phyloP scores from a whole-genome alignment of 1,139 yeast species.

The Candida sojae region DNA sequence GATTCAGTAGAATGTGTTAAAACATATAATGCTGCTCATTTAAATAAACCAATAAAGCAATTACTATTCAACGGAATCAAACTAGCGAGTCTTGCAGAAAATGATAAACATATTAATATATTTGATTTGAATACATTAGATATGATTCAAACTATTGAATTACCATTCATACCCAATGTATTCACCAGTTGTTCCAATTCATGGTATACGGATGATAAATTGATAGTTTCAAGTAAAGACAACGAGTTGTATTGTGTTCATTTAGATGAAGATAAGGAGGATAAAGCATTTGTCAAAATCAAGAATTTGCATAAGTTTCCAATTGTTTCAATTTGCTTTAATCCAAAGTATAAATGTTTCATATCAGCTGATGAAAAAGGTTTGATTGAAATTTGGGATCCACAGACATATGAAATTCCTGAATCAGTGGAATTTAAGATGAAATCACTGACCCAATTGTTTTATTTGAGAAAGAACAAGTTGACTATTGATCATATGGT shows the following conservation, averaged over 20 bases:
- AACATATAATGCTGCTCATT: slow-evolving; percentile 1
- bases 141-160: slow-evolving; percentile 36
- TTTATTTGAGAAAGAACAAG: slow-evolving; percentile 29
- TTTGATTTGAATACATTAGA: slow-evolving; percentile 43
- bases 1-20: slow-evolving; percentile 1
- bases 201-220: slow-evolving; percentile 22
- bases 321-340: slow-evolving; percentile 28
- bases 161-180: slow-evolving; percentile 23
- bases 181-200: slow-evolving; percentile 13
- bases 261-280: slow-evolving; percentile 15
- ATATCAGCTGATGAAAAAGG: slow-evolving; percentile 42
- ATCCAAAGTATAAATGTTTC: slow-evolving; percentile 28
- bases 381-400: slow-evolving; percentile 47
- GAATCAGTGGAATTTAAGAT: slow-evolving; percentile 29
- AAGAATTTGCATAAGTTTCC: slow-evolving; percentile 27
- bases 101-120: slow-evolving; percentile 28
- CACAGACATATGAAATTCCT: slow-evolving; percentile 13
- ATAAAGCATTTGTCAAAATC: slow-evolving; percentile 11
- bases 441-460: slow-evolving; percentile 46
- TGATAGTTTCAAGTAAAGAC: slow-evolving; percentile 23
- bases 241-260: slow-evolving; percentile 15
- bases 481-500: slow-evolving; percentile 1
- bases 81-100: slow-evolving; percentile 32
- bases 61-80: slow-evolving; percentile 18
- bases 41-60: slow-evolving; percentile 3